These are phyloP conservation scores for Castanopsis chinensis DNA, from an alignment of 306 rosid species.

Conservation along the genomic window DNA sequence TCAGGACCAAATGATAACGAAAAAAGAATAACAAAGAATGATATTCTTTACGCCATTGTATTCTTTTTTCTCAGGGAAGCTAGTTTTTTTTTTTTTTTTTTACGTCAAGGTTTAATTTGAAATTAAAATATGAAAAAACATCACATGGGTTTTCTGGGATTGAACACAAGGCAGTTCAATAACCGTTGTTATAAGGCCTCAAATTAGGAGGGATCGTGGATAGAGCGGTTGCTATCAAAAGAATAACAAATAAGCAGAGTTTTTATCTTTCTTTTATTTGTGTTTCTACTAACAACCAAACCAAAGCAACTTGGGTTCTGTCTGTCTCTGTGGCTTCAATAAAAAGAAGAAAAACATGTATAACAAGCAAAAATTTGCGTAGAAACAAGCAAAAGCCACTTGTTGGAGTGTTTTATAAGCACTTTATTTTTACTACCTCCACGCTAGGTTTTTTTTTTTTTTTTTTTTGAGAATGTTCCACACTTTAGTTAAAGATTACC, in stretches of 20 bases:
- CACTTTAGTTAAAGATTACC: background rate
- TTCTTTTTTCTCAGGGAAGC: background rate
- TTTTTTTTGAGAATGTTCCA: background rate
- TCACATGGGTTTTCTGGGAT: slow-evolving; percentile 2
- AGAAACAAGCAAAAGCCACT: background rate
- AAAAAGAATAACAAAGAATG: background rate
- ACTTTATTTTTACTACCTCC: background rate
- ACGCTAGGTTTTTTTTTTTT: background rate
- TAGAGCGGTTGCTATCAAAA: background rate
- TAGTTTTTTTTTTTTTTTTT: too few relatives aligned
- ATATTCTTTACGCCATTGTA: background rate
- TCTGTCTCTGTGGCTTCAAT: background rate
- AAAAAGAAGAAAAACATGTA: background rate
- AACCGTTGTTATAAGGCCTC: background rate
- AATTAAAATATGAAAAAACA: background rate
- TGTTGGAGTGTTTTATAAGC: background rate
- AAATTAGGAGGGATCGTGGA: background rate
- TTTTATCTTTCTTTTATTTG: slow-evolving; percentile 10
- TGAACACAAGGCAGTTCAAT: background rate
- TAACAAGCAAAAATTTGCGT: background rate
- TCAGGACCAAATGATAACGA: slow-evolving; percentile 5
- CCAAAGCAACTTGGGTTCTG: slow-evolving; percentile 32
- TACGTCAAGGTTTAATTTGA: background rate
- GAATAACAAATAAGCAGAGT: slow-evolving; percentile 11
- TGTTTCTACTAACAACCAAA: slow-evolving; percentile 36